phyloP scores from a whole-genome alignment of 164 flowering plant species.

The Stephania cephalantha region DNA sequence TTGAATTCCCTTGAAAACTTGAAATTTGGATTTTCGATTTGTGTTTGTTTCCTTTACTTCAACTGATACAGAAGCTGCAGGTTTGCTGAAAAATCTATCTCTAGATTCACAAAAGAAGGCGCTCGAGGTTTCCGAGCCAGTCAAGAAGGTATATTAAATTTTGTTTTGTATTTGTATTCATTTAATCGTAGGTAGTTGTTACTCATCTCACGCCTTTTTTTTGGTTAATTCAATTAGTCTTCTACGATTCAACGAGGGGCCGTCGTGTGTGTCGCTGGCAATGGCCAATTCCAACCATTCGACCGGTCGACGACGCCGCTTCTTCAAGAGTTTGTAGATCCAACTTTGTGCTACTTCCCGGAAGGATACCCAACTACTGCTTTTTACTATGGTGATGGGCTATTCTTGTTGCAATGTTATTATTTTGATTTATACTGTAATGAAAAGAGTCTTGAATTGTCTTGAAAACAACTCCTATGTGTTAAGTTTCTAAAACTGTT shows the following conservation, averaged over 20 bases:
- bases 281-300: conserved; percentile 36
- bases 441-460: too few relatives aligned
- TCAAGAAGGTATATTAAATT: conserved; percentile 44
- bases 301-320: conserved; percentile 39
- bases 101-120: conserved; percentile 51
- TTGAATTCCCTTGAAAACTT: background rate
- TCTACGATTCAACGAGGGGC: conserved; percentile 35
- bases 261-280: conserved; percentile 33
- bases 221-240: conserved; percentile 20
- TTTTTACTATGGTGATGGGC: conserved; percentile 49
- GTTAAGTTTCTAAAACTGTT: too few relatives aligned
- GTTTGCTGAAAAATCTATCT: conserved; percentile 56
- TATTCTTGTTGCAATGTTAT: background rate
- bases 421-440: too few relatives aligned
- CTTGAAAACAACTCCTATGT: too few relatives aligned
- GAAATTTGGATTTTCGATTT: background rate
- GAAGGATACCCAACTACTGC: conserved; percentile 35
- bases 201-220: background rate
- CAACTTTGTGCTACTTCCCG: conserved; percentile 34
- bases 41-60: conserved; percentile 30
- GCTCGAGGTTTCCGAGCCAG: conserved; percentile 41
- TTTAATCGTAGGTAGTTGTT: background rate
- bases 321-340: conserved; percentile 29
- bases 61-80: conserved; percentile 45
- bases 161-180: background rate